phyloP scores from a whole-genome alignment of 2,329 filamentous ascomycete species.

The Colletotrichum salicis region DNA sequence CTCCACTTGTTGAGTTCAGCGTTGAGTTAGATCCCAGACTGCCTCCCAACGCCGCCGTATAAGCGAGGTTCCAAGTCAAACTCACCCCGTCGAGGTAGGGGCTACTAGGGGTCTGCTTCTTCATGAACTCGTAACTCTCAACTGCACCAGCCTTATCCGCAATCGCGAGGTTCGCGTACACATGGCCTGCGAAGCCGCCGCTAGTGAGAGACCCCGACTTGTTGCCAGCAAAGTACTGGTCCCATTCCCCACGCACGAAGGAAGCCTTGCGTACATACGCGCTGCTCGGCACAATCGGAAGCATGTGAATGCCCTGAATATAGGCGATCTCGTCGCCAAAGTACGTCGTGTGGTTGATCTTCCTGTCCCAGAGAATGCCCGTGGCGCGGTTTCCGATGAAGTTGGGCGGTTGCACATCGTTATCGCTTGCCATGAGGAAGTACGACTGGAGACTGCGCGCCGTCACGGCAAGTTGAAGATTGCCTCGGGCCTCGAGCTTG shows the following conservation, averaged over 20 bases:
- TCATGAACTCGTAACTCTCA: conserved; percentile 30
- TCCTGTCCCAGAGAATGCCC: conserved; percentile 81
- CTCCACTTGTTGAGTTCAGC: background rate
- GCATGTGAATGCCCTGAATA: conserved; percentile 77
- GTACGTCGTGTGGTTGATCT: conserved; percentile 85
- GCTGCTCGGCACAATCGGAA: conserved; percentile 72
- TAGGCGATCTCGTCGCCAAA: conserved; percentile 67
- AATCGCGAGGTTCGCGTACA: conserved; percentile 79
- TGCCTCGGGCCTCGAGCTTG: conserved; percentile 78
- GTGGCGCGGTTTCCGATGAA: conserved; percentile 66
- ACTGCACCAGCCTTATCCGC: conserved; percentile 56
- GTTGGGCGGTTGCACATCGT: conserved; percentile 70
- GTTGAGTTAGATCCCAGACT: conserved; percentile 6
- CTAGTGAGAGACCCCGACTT: conserved; percentile 68
- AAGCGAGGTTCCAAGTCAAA: conserved; percentile 22
- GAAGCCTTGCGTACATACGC: conserved; percentile 67
- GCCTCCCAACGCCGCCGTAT: conserved; percentile 24
- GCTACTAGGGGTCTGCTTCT: background rate
- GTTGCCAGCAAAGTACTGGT: conserved; percentile 41
- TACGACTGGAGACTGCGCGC: conserved; percentile 75
- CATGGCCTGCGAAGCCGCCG: conserved; percentile 80
- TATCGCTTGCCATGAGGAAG: conserved; percentile 75
- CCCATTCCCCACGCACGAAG: conserved; percentile 82
- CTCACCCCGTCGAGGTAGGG: background rate
- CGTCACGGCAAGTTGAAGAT: conserved; percentile 80